Conservation (phyloP, 352 stramenopile species). For the Aphanomyces astaci region DNA sequence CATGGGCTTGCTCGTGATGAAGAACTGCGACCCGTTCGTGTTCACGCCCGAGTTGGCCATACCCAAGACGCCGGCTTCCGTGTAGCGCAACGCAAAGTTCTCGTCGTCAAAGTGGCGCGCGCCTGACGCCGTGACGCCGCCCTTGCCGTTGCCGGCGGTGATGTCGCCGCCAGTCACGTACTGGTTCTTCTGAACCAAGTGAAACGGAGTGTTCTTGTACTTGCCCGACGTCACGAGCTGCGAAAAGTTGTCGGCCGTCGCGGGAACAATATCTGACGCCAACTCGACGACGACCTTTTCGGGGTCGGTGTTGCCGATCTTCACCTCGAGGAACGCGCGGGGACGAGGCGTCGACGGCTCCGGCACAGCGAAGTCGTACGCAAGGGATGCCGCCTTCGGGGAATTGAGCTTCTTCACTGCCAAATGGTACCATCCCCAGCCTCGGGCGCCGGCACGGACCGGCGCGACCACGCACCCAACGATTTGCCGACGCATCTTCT, state of each 20-base stretch:
- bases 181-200: slow-evolving; percentile 78
- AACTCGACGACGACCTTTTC: slow-evolving; percentile 77
- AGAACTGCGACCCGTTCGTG: slow-evolving; percentile 99
- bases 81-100: slow-evolving; percentile 82
- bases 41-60: slow-evolving; percentile 98
- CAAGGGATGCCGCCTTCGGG: slow-evolving; percentile 30
- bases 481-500: slow-evolving; percentile 21
- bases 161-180: slow-evolving; percentile 74
- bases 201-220: slow-evolving; percentile 77
- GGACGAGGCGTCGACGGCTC: slow-evolving; percentile 45
- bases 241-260: slow-evolving; percentile 67
- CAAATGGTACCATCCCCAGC: slow-evolving; percentile 78
- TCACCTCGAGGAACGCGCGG: slow-evolving; percentile 72
- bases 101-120: slow-evolving; percentile 78
- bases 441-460: slow-evolving; percentile 49
- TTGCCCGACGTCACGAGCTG: slow-evolving; percentile 60
- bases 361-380: slow-evolving; percentile 63
- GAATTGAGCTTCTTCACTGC: slow-evolving; percentile 80
- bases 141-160: slow-evolving; percentile 60
- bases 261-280: slow-evolving; percentile 71
- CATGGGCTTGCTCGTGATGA: slow-evolving; percentile 90
- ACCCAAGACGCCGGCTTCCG: slow-evolving; percentile 70
- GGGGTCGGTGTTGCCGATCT: slow-evolving; percentile 63
- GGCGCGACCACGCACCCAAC: slow-evolving; percentile 7
- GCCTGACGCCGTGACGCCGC: slow-evolving; percentile 60